A percentile compares a stretch with the other conserved stretches of the same genome.
Evolutionary conservation across 73 alveolate species (phyloP).

Genomic region (Blepharisma stoltei): DNA sequence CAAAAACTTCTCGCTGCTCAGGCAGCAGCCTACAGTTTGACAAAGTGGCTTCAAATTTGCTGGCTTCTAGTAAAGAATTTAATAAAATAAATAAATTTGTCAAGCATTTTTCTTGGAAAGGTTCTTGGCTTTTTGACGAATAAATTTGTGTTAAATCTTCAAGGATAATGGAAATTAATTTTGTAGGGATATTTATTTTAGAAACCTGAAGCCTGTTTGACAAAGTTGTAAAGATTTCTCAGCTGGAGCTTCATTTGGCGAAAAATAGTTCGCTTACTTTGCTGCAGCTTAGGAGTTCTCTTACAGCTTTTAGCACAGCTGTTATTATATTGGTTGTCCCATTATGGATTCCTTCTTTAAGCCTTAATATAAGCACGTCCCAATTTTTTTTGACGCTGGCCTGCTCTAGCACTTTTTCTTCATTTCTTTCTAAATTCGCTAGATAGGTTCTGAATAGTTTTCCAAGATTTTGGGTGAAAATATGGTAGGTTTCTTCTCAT

Average conservation of each 20-base stretch:
- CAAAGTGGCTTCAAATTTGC: conserved; percentile 31
- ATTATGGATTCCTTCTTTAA: conserved; percentile 10
- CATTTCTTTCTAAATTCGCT: conserved; percentile 25
- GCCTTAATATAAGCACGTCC: conserved; percentile 4
- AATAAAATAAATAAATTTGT: background rate
- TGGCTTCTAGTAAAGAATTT: conserved; percentile 10
- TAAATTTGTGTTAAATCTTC: conserved; percentile 26
- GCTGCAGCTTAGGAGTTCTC: conserved; percentile 21
- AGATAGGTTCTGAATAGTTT: conserved; percentile 22
- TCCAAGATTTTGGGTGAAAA: conserved; percentile 34
- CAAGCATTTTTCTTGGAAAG: conserved; percentile 19
- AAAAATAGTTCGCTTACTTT: conserved; percentile 27
- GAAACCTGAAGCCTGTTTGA: conserved; percentile 32
- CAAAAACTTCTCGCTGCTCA: conserved; percentile 23
- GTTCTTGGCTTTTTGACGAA: background rate
- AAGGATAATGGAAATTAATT: background rate
- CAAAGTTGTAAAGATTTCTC: conserved; percentile 27
- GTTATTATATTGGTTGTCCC: conserved; percentile 31
- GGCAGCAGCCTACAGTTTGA: background rate
- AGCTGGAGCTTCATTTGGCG: conserved; percentile 22
- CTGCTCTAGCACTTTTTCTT: conserved; percentile 14
- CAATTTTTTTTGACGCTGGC: conserved; percentile 16
- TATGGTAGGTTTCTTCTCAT: conserved; percentile 58
- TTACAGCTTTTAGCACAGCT: conserved; percentile 26
- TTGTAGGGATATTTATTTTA: conserved; percentile 9